Percentiles rank a stretch among this genome's conserved stretches.
Evolutionary conservation across 345 rosid genomes (phyloP).

Genomic region (Citrus sinensis): DVS_A1.0 CM039165.1:27039001-27039500

Average conservation of each 20-base stretch:
- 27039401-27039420: too few species aligned
- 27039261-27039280: neutral
- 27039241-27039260: neutral
- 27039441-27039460: too few species aligned
- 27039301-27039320: neutral
- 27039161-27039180: neutral
- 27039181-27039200: neutral
- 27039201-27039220: neutral
- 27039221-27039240: neutral
- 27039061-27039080: neutral
- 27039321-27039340: neutral
- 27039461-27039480: too few species aligned
- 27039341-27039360: too few species aligned
- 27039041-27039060: neutral
- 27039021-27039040: neutral
- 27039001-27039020: neutral
- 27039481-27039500: too few species aligned
- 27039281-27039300: neutral
- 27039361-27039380: too few species aligned
- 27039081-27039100: neutral
- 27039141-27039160: constrained; percentile 10
- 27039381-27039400: too few species aligned
- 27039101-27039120: neutral
- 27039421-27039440: too few species aligned
- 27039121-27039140: neutral